Percentiles rank a stretch among this genome's conserved stretches.
Conservation (phyloP, 2,329 filamentous ascomycete species). For the Colletotrichum graminicola region DNA sequence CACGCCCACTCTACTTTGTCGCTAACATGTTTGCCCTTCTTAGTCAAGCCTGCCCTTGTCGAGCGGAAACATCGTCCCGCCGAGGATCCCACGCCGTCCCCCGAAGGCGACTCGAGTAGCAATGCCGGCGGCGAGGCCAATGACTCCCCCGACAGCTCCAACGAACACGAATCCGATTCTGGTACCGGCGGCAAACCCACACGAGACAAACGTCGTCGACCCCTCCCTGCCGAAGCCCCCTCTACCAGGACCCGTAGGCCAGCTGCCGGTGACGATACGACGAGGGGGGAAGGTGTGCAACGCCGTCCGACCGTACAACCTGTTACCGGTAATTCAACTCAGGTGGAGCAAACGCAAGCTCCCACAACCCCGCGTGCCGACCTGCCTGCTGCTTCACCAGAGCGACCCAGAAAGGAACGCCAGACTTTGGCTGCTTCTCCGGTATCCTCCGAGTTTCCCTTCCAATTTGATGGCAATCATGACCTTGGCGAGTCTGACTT, state of each 20-base stretch:
- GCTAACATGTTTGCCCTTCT: neutral
- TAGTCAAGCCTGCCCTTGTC: neutral
- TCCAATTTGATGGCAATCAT: neutral
- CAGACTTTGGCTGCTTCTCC: neutral
- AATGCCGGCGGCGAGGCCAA: neutral
- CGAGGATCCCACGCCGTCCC: neutral
- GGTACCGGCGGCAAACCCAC: neutral
- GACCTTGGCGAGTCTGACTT: neutral
- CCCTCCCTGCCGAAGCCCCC: neutral
- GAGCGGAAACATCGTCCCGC: neutral
- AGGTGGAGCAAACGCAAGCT: neutral
- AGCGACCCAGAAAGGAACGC: neutral
- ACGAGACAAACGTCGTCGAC: neutral
- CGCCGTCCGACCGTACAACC: too few relatives aligned
- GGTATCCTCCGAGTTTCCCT: neutral
- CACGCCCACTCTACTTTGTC: neutral
- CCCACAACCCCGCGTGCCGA: neutral
- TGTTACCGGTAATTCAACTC: too few relatives aligned
- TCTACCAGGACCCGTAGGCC: neutral
- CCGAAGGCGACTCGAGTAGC: neutral
- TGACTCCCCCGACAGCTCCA: neutral
- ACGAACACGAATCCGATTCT: neutral
- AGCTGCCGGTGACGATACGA: neutral
- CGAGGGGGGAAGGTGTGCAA: too few relatives aligned
- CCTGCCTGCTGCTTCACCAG: neutral